Conservation (phyloP, 2,329 filamentous ascomycete genomes). For the Sporothrix globosa region DNA sequence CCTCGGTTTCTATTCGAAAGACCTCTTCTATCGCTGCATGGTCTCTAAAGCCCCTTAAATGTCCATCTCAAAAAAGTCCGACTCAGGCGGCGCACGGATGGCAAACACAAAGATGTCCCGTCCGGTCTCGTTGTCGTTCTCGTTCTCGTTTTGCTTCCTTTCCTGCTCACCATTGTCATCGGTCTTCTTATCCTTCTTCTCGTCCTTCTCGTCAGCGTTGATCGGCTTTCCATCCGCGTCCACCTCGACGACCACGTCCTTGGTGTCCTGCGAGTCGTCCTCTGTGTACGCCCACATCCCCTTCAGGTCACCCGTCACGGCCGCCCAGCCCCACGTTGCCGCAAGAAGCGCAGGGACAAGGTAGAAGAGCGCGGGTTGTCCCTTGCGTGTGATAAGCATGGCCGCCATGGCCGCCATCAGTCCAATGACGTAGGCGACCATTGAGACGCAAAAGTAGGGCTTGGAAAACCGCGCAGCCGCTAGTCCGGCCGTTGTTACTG, state of each 20-base stretch:
- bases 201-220: slow-evolving; percentile 43
- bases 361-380: slow-evolving; percentile 89
- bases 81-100: slow-evolving; percentile 23
- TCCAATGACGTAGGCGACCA: slow-evolving; percentile 76
- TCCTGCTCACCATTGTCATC: slow-evolving; percentile 39
- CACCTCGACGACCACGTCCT: slow-evolving; percentile 60
- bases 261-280: slow-evolving; percentile 60
- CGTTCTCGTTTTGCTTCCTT: slow-evolving; percentile 36
- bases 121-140: slow-evolving; percentile 22
- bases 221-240: slow-evolving; percentile 54
- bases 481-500: slow-evolving; percentile 43
- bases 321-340: slow-evolving; percentile 73
- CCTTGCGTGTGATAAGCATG: slow-evolving; percentile 76
- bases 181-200: slow-evolving; percentile 38
- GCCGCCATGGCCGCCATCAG: slow-evolving; percentile 77
- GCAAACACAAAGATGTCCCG: slow-evolving; percentile 41
- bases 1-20: background rate
- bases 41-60: background rate
- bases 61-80: slow-evolving; percentile 22
- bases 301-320: slow-evolving; percentile 68
- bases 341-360: slow-evolving; percentile 83
- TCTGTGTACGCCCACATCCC: slow-evolving; percentile 85
- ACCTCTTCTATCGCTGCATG: background rate
- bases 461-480: slow-evolving; percentile 68
- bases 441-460: slow-evolving; percentile 78